phyloP scores from a whole-genome alignment of 352 stramenopile species.

The Thraustotheca clavata region DNA sequence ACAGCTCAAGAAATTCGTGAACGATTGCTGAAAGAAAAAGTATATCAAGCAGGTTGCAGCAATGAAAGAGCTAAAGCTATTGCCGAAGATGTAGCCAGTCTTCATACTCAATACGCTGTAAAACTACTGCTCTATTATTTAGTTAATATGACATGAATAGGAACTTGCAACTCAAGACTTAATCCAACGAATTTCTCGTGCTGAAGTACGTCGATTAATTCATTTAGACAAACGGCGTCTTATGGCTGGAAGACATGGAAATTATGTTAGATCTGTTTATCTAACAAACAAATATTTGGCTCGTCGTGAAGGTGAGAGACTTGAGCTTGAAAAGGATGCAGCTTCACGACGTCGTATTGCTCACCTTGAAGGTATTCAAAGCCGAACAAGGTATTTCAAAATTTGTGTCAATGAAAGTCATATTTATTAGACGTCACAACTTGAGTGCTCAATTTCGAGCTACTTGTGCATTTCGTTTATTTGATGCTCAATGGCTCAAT shows the following conservation, averaged over 20 bases:
- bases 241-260: slow-evolving; percentile 5
- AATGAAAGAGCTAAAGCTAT: slow-evolving; percentile 9
- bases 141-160: neutral
- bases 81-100: neutral
- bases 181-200: slow-evolving; percentile 1
- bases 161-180: slow-evolving; percentile 7
- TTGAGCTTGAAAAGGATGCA: neutral
- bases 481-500: slow-evolving; percentile 19
- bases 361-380: slow-evolving; percentile 6
- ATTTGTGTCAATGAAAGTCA: neutral
- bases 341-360: neutral
- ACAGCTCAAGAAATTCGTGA: neutral
- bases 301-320: neutral
- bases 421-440: slow-evolving; percentile 12
- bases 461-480: slow-evolving; percentile 5
- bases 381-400: neutral
- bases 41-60: neutral
- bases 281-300: slow-evolving; percentile 18
- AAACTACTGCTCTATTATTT: neutral
- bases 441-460: slow-evolving; percentile 8
- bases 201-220: slow-evolving; percentile 10
- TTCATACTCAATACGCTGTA: slow-evolving; percentile 11
- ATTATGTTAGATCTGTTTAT: slow-evolving; percentile 19
- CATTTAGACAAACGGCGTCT: slow-evolving; percentile 14
- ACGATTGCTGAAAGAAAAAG: neutral